phyloP scores from a whole-genome alignment of 1,284 basidiomycete species.

The Fomitopsis schrenkii region DNA sequence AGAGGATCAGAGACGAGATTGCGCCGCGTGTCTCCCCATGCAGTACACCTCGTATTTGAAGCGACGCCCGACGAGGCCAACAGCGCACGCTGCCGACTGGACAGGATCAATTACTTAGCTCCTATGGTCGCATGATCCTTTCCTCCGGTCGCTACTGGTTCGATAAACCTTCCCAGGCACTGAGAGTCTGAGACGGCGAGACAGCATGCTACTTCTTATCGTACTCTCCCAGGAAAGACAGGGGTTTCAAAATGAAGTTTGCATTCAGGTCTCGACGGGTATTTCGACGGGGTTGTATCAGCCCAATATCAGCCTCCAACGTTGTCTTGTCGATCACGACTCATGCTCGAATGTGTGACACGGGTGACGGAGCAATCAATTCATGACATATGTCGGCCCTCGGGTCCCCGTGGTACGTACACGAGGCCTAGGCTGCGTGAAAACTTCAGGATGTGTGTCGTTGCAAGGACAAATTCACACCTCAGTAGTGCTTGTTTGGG shows the following conservation, averaged over 20 bases:
- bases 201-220: background rate
- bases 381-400: too few relatives aligned
- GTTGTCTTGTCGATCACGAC: too few relatives aligned
- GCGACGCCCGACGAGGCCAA: background rate
- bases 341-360: too few relatives aligned
- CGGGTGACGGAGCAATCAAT: too few relatives aligned
- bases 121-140: slow-evolving; percentile 2
- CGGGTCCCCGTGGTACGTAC: too few relatives aligned
- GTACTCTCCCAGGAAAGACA: background rate
- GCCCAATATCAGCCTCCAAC: too few relatives aligned
- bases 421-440: too few relatives aligned
- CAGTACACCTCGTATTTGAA: background rate
- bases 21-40: slow-evolving; percentile 5
- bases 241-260: background rate
- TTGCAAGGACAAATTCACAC: background rate
- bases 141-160: background rate
- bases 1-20: background rate
- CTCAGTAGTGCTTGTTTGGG: background rate
- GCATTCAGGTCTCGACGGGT: too few relatives aligned
- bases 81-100: background rate
- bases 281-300: too few relatives aligned
- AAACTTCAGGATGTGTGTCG: background rate
- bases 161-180: background rate
- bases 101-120: background rate
- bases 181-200: background rate